Base-by-base conservation (phyloP, 768 basidiomycete genomes). In the Boletellus ananas region DNA sequence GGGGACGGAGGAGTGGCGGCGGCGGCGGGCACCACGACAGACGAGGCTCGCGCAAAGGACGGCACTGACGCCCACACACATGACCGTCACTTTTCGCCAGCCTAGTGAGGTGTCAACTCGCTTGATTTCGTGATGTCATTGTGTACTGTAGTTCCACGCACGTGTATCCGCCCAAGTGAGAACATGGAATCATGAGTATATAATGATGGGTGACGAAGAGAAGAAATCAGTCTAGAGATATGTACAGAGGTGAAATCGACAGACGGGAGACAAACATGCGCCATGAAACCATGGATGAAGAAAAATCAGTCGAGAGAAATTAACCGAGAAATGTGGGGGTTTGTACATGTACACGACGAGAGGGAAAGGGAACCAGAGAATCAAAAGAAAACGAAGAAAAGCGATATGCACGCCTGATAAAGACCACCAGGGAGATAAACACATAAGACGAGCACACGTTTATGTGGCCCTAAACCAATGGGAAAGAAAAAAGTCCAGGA, bases 1-100 rank as follows among this genome's bases (percentile, higher is more conserved):
- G 73, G 62, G 68, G 38, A 62, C 65, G 11, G 63, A 69, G 23
- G 61, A 61, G 34, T 56, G 72, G 21, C 57, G 66, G 73, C 20
- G 67, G 71, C n/a, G 65, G 73, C 23, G 71, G 71, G 23, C 52
- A 59, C 45, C 18, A 63, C 12, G 66, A 65, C 29, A 50, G 58
- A 51, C 60, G 62, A 36, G 63, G 52, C 1, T 17, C 50, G 34
- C 64, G 65, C 20, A 54, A 65, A 29, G 65, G 65, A n/a, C 62
- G 65, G 16, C 47, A 68, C 35, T 66, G 51, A 57, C 20, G 3
- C 12, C 3, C 0, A 18, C 1, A 20, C 17, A 11, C n/a, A n/a
- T n/a, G n/a, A n/a, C n/a, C n/a, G n/a, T n/a, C n/a, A n/a, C n/a
- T n/a, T n/a, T n/a, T n/a, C n/a, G n/a, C 36, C n/a, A 29, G 6